Percentiles rank a stretch among this genome's conserved stretches.
phyloP scores from a whole-genome alignment of 208 protist species.

The Crithidia sp. region DNA sequence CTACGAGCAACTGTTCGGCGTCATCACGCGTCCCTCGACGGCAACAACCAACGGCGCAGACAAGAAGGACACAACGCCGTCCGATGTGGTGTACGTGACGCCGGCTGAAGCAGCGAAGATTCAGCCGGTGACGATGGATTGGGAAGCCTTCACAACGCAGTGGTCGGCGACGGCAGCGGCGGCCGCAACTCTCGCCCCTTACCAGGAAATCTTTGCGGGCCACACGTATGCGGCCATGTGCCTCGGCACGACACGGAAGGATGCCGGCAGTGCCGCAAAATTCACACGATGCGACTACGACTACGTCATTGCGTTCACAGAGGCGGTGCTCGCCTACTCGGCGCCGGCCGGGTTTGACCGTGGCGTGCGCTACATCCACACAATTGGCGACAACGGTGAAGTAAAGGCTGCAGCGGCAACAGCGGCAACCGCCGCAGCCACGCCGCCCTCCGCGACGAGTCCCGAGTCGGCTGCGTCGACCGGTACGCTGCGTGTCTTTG shows the following conservation, averaged over 20 bases:
- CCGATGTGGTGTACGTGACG: slow-evolving; percentile 21
- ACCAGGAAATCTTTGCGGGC: slow-evolving; percentile 53
- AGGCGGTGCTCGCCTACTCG: slow-evolving; percentile 62
- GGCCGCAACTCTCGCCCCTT: slow-evolving; percentile 12
- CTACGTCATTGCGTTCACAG: slow-evolving; percentile 72
- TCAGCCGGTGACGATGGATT: slow-evolving; percentile 57
- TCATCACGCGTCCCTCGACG: slow-evolving; percentile 16
- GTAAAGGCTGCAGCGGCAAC: slow-evolving; percentile 6
- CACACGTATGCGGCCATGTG: slow-evolving; percentile 75
- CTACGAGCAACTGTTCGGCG: slow-evolving; percentile 50
- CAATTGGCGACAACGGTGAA: slow-evolving; percentile 30
- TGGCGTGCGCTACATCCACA: slow-evolving; percentile 24
- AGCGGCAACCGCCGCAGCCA: neutral
- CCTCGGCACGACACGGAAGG: slow-evolving; percentile 80
- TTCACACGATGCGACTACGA: slow-evolving; percentile 82
- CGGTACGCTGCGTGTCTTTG: slow-evolving; percentile 42
- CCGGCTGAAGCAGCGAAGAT: slow-evolving; percentile 46
- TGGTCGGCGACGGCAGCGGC: slow-evolving; percentile 27
- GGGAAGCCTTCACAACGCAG: slow-evolving; percentile 56
- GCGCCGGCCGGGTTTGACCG: slow-evolving; percentile 29
- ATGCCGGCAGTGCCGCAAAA: slow-evolving; percentile 66
- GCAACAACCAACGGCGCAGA: neutral
- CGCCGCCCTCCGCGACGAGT: neutral
- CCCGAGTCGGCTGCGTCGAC: slow-evolving; percentile 24
- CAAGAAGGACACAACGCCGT: neutral